These are phyloP conservation scores for Arabidopsis hybrid DNA, from an alignment of 441 rosid genomes.

Conservation along the genomic window DNA sequence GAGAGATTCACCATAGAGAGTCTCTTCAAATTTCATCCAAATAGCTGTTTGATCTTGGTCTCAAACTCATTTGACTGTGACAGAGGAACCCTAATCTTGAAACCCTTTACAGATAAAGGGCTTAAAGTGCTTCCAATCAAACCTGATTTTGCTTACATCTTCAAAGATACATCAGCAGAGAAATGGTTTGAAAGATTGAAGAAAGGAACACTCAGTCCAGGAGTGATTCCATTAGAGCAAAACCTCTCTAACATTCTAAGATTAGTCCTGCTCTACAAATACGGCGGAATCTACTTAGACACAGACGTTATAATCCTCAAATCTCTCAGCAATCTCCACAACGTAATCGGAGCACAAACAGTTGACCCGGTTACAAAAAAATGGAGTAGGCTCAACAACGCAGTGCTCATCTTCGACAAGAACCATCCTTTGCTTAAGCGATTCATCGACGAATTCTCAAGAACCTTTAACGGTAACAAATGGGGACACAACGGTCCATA, in stretches of 20 bases:
- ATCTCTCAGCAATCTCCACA: conserved; percentile 54
- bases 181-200: conserved; percentile 60
- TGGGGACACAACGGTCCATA: conserved; percentile 99
- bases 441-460: conserved; percentile 82
- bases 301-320: conserved; percentile 70
- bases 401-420: conserved; percentile 79
- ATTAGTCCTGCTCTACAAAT: conserved; percentile 76
- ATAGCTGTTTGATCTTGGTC: conserved; percentile 66
- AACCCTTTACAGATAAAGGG: conserved; percentile 60
- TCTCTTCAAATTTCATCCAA: conserved; percentile 63
- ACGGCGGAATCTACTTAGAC: conserved; percentile 81
- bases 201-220: conserved; percentile 69
- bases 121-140: conserved; percentile 52
- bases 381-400: conserved; percentile 89
- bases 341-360: conserved; percentile 81
- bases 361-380: conserved; percentile 57
- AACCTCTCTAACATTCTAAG: conserved; percentile 84
- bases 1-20: conserved; percentile 68
- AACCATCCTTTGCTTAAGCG: conserved; percentile 69
- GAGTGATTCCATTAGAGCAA: conserved; percentile 78
- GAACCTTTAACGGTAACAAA: conserved; percentile 83
- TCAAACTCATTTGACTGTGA: conserved; percentile 72
- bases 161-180: conserved; percentile 70
- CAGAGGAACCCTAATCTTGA: conserved; percentile 53
- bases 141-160: conserved; percentile 69